Evolutionary conservation across 805 yeast genomes (phyloP).

Genomic region (Hanseniaspora taiwanica): DNA sequence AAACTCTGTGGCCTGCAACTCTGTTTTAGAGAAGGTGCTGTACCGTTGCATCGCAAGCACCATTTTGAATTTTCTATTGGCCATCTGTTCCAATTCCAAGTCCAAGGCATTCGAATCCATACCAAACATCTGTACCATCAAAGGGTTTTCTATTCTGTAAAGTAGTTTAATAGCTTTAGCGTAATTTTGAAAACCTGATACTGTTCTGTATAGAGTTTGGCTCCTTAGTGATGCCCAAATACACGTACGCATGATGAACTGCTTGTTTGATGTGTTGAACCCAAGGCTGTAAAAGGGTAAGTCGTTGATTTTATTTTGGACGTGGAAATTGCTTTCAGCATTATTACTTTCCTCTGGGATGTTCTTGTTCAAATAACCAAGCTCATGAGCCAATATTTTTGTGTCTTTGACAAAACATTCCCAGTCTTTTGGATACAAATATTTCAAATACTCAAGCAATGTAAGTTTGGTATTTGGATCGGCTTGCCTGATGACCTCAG

Average conservation of each 20-base stretch:
- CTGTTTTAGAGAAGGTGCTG: constrained; percentile 49
- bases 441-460: constrained; percentile 65
- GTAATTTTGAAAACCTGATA: constrained; percentile 76
- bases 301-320: constrained; percentile 38
- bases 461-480: constrained; percentile 46
- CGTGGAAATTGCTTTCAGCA: constrained; percentile 13
- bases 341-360: constrained; percentile 3
- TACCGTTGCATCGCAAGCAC: constrained; percentile 82
- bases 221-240: constrained; percentile 79
- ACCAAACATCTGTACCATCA: constrained; percentile 31
- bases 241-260: constrained; percentile 56
- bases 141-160: constrained; percentile 52
- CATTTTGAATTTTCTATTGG: constrained; percentile 66
- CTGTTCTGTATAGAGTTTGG: constrained; percentile 73
- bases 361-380: constrained; percentile 25
- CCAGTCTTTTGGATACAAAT: constrained; percentile 68
- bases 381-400: constrained; percentile 45
- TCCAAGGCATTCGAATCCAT: constrained; percentile 44
- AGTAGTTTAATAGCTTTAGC: constrained; percentile 57
- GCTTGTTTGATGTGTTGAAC: constrained; percentile 51
- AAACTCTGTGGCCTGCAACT: constrained; percentile 52
- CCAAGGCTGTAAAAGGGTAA: constrained; percentile 64
- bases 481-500: constrained; percentile 68
- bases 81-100: constrained; percentile 55
- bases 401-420: constrained; percentile 65